Conservation (phyloP, 23 red algal genomes). For the Pyropia yezoensis region DNA sequence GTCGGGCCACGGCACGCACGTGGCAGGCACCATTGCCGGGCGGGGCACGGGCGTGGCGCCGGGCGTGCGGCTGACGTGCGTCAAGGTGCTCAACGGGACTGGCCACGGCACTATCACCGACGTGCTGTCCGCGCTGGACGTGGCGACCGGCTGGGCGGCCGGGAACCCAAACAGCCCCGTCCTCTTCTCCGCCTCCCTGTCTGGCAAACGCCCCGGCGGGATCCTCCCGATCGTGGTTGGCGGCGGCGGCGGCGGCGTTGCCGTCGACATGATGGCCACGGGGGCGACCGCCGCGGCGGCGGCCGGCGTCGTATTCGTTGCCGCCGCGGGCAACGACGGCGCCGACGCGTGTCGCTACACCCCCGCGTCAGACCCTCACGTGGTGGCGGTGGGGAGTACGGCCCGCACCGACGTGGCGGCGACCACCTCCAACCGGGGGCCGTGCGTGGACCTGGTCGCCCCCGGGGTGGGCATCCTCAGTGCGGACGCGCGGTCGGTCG, state of each 20-base stretch:
- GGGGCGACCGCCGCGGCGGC: constrained; percentile 6
- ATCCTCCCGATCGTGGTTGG: too few relatives aligned
- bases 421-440: constrained; percentile 20
- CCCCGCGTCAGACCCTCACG: constrained; percentile 13
- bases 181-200: too few relatives aligned
- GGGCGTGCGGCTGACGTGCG: constrained; percentile 20
- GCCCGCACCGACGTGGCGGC: constrained; percentile 11
- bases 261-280: not conserved
- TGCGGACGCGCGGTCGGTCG: constrained; percentile 10
- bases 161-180: too few relatives aligned
- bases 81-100: constrained; percentile 26
- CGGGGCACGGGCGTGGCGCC: constrained; percentile 20
- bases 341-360: constrained; percentile 45
- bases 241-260: too few relatives aligned
- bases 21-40: constrained; percentile 30
- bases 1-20: constrained; percentile 45
- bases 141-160: too few relatives aligned
- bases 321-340: constrained; percentile 29
- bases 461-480: constrained; percentile 40
- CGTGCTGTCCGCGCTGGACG: constrained; percentile 27
- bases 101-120: constrained; percentile 34
- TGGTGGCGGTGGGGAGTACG: constrained; percentile 25
- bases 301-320: constrained; percentile 24
- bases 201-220: too few relatives aligned
- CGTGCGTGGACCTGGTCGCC: constrained; percentile 41